Evolutionary conservation across 2,329 filamentous ascomycete species (phyloP), one percentile per base, ranked within the genome.

Genomic region (Colletotrichum simmondsii): DNA sequence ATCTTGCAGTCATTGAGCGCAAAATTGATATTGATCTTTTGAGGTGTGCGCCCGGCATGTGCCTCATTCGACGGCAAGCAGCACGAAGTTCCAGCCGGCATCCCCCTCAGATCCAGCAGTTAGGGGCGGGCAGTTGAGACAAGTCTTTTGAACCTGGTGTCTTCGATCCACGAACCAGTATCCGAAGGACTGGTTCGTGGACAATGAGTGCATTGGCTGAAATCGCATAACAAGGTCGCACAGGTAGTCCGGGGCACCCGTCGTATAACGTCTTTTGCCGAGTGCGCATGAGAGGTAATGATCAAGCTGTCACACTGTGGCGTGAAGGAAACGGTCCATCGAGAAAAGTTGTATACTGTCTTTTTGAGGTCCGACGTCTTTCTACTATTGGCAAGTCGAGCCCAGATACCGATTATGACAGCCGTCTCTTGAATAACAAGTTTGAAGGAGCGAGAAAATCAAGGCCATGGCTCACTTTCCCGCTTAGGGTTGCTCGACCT

Each of bases 211-310:
- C 54, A 65, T 72, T 52, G 70, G 70, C 42, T n/a, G 19, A 14
- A n/a, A 12, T 32, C 26, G 53, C 14, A 12, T 56, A 16, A n/a
- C 14, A 53, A 60, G 11, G 66, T 72, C 56, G 60, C 57, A 70
- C 70, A 19, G n/a, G 35, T 35, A 46, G 52, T 28, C 28, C 58
- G 37, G 57, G 60, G 35, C 49, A 54, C 54, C 61, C 56, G 66
- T 35, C 19, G 66, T 72, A 70, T 70, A 70, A 70, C 70, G 66
- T 70, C 60, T 60, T 52, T 70, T 65, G 16, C 30, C 65, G 69
- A 71, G 54, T 24, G 35, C 52, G 65, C 65, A 53, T 68, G 14
- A 57, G 52, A n/a, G 8, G 42, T n/a, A 12, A 28, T 16, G 3
- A 11, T 32, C 0, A 49, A 49, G 19, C 42, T n/a, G 42, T 6